phyloP scores from a whole-genome alignment of 2,329 filamentous ascomycete species.

The Sporothrix variecibatus region DNA sequence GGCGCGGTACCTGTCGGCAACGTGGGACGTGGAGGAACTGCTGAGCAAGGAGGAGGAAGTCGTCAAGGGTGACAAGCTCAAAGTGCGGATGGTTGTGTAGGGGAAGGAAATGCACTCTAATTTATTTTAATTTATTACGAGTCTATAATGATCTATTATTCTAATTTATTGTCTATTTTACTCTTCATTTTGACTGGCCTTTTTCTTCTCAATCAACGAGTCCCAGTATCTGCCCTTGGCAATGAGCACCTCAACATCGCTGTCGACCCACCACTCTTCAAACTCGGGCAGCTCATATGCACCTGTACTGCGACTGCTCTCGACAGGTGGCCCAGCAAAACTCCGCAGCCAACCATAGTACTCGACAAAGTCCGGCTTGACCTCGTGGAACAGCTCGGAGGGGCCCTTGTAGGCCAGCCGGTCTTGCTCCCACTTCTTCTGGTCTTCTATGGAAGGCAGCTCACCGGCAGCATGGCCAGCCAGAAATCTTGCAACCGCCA shows the following conservation, averaged over 20 bases:
- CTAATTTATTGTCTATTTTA: not conserved
- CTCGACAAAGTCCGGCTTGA: conserved; percentile 21
- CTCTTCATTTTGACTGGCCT: not conserved
- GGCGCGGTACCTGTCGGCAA: conserved; percentile 32
- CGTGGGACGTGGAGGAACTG: conserved; percentile 34
- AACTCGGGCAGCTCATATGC: conserved; percentile 22
- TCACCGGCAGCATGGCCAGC: not conserved
- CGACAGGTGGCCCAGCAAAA: conserved; percentile 16
- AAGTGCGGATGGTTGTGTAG: conserved; percentile 32
- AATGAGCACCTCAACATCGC: conserved; percentile 23
- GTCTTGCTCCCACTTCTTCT: conserved; percentile 58
- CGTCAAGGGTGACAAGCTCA: conserved; percentile 30
- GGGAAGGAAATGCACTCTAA: too few relatives aligned
- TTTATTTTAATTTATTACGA: not conserved
- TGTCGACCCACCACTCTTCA: conserved; percentile 18
- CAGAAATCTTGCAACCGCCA: not conserved
- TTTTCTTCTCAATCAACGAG: conserved; percentile 12
- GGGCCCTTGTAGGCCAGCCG: conserved; percentile 43
- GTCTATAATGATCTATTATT: not conserved
- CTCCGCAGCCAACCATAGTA: conserved; percentile 22
- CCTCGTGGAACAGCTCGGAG: conserved; percentile 20
- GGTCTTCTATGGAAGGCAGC: conserved; percentile 41
- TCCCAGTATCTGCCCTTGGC: conserved; percentile 22
- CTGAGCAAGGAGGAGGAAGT: conserved; percentile 31
- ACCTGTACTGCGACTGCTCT: not conserved